Percentiles rank a stretch among this genome's conserved stretches.
Evolutionary conservation across 768 basidiomycete species (phyloP).

Genomic region (Panaeolus cyanescens): DNA sequence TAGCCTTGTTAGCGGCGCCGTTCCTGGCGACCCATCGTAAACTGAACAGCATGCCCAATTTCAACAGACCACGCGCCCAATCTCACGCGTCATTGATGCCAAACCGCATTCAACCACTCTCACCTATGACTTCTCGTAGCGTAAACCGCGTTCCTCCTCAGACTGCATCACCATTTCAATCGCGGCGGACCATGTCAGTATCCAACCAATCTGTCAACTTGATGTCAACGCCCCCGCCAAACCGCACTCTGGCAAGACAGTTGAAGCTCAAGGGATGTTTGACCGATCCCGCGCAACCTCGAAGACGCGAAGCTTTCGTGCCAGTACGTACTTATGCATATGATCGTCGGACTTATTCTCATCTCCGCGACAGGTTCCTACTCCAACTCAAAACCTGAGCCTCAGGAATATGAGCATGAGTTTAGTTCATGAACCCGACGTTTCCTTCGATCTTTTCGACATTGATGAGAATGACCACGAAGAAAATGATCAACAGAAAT

Average conservation of each 20-base stretch:
- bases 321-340: conserved; percentile 29
- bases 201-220: conserved; percentile 36
- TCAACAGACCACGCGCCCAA: conserved; percentile 60
- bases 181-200: conserved; percentile 28
- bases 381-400: conserved; percentile 29
- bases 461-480: conserved; percentile 75
- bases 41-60: conserved; percentile 28
- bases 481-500: conserved; percentile 37
- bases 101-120: conserved; percentile 32
- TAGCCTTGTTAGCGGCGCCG: conserved; percentile 60
- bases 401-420: conserved; percentile 31
- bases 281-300: conserved; percentile 67
- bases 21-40: conserved; percentile 44
- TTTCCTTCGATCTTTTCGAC: conserved; percentile 64
- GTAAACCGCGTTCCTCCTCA: conserved; percentile 25
- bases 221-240: conserved; percentile 70
- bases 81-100: conserved; percentile 47
- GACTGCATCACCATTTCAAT: conserved; percentile 33
- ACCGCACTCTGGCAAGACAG: conserved; percentile 51
- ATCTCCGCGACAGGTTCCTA: conserved; percentile 28
- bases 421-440: conserved; percentile 39
- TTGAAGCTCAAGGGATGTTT: conserved; percentile 69
- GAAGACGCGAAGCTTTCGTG: conserved; percentile 46
- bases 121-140: conserved; percentile 35
- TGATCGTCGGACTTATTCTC: conserved; percentile 12